Conservation (phyloP, 83 land plant genomes). For the Larix sibirica region DNA sequence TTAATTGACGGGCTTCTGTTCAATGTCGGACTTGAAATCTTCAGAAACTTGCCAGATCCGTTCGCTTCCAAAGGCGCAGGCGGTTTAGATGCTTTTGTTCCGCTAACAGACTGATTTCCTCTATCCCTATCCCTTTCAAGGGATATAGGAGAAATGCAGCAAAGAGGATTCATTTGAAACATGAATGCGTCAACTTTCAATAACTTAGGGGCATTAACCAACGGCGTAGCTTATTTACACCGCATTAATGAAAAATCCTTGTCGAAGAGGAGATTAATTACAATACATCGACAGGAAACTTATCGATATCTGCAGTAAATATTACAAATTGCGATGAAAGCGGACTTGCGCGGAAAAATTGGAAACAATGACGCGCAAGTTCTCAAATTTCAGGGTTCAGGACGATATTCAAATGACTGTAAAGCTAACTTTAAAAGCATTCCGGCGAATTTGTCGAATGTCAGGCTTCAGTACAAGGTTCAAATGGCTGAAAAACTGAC, state of each 20-base stretch:
- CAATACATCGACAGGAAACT: background rate
- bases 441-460: no score
- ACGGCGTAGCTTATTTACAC: background rate
- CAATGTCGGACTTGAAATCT: background rate
- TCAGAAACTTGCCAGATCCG: slow-evolving; percentile 22
- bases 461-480: background rate
- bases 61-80: slow-evolving; percentile 5
- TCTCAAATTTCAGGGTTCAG: no score
- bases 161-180: slow-evolving; percentile 41
- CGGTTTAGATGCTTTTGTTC: slow-evolving; percentile 15
- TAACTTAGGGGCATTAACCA: background rate
- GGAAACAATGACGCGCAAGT: no score
- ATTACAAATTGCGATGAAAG: background rate
- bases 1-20: background rate
- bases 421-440: no score
- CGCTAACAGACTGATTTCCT: slow-evolving; percentile 16
- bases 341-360: no score
- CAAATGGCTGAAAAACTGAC: background rate
- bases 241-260: background rate
- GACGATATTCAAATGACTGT: no score
- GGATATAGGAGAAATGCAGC: slow-evolving; percentile 48
- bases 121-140: slow-evolving; percentile 34
- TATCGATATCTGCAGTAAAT: no score
- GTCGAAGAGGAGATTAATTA: background rate
- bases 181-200: background rate